phyloP scores from a whole-genome alignment of 192 early-diverging fungal species.

The Phlyctochytrium bullatum region DNA sequence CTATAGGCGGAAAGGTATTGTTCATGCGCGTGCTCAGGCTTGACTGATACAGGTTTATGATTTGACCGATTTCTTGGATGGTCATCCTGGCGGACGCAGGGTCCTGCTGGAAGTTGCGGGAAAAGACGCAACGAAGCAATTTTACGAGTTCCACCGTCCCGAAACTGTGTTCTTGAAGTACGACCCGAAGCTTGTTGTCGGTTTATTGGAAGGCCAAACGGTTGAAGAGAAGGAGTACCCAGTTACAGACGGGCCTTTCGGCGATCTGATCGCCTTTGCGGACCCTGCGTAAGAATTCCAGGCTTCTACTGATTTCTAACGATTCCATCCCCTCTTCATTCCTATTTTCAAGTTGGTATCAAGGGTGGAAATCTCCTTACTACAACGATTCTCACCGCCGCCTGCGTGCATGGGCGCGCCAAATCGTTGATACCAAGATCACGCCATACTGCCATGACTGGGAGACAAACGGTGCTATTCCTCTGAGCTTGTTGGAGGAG shows the following conservation, averaged over 20 bases:
- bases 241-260: conserved; percentile 25
- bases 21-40: conserved; percentile 39
- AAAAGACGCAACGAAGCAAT: conserved; percentile 70
- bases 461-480: conserved; percentile 25
- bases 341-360: conserved; percentile 54
- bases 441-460: conserved; percentile 66
- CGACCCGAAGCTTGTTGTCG: neutral
- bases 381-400: conserved; percentile 51
- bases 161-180: conserved; percentile 8
- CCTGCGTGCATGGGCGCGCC: conserved; percentile 53
- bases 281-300: conserved; percentile 54
- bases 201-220: neutral
- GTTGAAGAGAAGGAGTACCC: neutral
- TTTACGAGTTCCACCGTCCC: conserved; percentile 50
- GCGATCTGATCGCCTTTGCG: conserved; percentile 64
- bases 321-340: neutral
- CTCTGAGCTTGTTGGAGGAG: conserved; percentile 1
- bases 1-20: conserved; percentile 39
- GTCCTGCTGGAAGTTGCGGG: conserved; percentile 70
- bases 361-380: conserved; percentile 31
- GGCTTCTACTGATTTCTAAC: neutral
- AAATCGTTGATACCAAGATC: conserved; percentile 69
- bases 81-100: conserved; percentile 79
- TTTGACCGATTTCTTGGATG: conserved; percentile 62
- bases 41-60: conserved; percentile 61